Evolutionary conservation across 768 basidiomycete species (phyloP).

Genomic region (Mycena alexandri): DNA sequence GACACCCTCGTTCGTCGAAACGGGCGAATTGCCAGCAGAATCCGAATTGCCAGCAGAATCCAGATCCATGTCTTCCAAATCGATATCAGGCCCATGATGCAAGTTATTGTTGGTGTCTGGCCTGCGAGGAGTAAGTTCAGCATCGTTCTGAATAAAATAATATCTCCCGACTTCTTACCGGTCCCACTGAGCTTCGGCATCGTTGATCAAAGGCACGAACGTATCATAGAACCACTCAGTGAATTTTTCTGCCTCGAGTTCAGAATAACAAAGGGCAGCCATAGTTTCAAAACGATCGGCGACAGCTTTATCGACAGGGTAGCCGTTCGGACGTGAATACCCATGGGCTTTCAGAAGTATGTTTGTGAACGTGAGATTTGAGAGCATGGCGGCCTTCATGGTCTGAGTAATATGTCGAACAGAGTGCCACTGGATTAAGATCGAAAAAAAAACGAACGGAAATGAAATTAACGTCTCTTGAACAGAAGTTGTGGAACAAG

Average conservation of each 20-base stretch:
- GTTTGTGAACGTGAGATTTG: conserved; percentile 25
- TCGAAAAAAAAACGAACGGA: conserved; percentile 16
- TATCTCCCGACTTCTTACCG: not conserved
- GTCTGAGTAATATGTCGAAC: not conserved
- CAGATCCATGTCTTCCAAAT: not conserved
- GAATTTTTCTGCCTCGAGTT: not conserved
- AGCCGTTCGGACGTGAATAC: conserved; percentile 1
- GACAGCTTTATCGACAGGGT: conserved; percentile 16
- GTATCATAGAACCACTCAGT: conserved; percentile 22
- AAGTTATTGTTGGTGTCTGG: not conserved
- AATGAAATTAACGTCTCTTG: conserved; percentile 10
- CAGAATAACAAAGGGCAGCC: conserved; percentile 11
- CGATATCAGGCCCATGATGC: not conserved
- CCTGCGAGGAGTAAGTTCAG: not conserved
- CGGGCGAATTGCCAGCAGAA: not conserved
- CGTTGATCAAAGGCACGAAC: conserved; percentile 21
- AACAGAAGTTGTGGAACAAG: conserved; percentile 15
- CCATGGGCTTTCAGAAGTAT: conserved; percentile 19
- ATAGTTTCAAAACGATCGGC: conserved; percentile 28
- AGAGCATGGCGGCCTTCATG: conserved; percentile 20
- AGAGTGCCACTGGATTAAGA: not conserved
- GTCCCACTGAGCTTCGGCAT: conserved; percentile 13
- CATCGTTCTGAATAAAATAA: not conserved
- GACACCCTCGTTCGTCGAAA: not conserved
- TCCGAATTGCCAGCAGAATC: not conserved